A percentile compares a stretch with the other conserved stretches of the same genome.
Evolutionary conservation across 495 filamentous ascomycete species (phyloP).

Genomic region (Lentithecium fluviatile): DNA sequence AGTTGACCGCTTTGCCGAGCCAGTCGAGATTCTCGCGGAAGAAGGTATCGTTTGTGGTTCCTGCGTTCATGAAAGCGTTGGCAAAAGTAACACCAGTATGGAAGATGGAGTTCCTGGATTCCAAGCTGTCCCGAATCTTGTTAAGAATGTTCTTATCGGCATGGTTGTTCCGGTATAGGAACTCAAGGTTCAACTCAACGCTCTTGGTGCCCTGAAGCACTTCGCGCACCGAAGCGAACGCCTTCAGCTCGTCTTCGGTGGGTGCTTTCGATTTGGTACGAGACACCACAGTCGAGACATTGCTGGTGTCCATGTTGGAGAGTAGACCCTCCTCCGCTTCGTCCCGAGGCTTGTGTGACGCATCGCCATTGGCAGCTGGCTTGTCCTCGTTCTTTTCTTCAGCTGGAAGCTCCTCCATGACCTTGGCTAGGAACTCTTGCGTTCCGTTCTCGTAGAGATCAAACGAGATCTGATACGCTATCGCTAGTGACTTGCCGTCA

Average conservation of each 20-base stretch:
- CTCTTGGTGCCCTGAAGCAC: constrained; percentile 89
- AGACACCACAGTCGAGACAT: constrained; percentile 40
- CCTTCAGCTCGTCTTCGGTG: constrained; percentile 50
- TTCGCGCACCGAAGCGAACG: constrained; percentile 74
- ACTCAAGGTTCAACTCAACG: constrained; percentile 91
- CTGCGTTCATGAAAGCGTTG: constrained; percentile 99
- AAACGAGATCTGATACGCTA: constrained; percentile 97
- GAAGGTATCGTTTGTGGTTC: constrained; percentile 95
- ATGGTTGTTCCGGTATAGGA: constrained; percentile 91
- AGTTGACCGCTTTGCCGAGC: constrained; percentile 98
- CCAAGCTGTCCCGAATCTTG: constrained; percentile 91
- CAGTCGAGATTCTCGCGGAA: constrained; percentile 97
- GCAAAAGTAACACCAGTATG: constrained; percentile 95
- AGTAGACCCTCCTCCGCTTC: constrained; percentile 47
- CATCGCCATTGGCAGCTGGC: constrained; percentile 41
- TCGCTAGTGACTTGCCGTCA: constrained; percentile 70
- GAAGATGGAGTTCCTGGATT: constrained; percentile 96
- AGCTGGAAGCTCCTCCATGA: constrained; percentile 71
- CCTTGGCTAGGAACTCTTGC: constrained; percentile 91
- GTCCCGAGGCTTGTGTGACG: constrained; percentile 34
- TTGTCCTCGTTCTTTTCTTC: constrained; percentile 50
- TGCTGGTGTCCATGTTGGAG: constrained; percentile 36
- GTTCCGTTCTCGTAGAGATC: constrained; percentile 98
- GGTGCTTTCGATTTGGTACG: constrained; percentile 39
- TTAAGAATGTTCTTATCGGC: constrained; percentile 86